Evolutionary conservation across 2,329 filamentous ascomycete species (phyloP).

Genomic region (Trichophyton benhamiae): DNA sequence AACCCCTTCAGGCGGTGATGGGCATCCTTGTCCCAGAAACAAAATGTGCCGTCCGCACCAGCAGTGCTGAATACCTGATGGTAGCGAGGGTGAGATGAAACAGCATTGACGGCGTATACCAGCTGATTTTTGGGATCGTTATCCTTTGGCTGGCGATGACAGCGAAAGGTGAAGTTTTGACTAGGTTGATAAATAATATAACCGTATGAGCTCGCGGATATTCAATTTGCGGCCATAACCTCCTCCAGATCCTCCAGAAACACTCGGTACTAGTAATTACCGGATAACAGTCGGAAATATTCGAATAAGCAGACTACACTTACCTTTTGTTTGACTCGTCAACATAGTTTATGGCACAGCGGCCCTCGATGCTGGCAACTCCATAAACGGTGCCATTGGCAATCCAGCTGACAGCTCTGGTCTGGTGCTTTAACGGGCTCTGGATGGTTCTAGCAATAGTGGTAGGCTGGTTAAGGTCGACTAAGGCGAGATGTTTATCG

Average conservation of each 20-base stretch:
- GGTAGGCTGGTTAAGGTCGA: constrained; percentile 76
- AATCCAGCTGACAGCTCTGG: constrained; percentile 86
- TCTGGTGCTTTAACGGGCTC: constrained; percentile 96
- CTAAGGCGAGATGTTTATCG: constrained; percentile 87
- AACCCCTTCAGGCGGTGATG: constrained; percentile 85
- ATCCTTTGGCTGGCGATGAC: constrained; percentile 70
- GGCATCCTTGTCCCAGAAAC: constrained; percentile 67
- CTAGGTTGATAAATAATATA: constrained; percentile 32
- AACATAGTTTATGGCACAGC: constrained; percentile 95
- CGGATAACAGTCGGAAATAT: no score
- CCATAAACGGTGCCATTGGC: constrained; percentile 82
- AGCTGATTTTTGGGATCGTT: constrained; percentile 58
- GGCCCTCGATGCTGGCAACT: constrained; percentile 88
- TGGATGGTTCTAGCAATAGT: constrained; percentile 94
- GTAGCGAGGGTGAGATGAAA: constrained; percentile 91
- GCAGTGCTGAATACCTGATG: constrained; percentile 90
- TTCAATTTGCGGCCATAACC: no score
- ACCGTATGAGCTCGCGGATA: no score
- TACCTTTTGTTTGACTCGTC: constrained; percentile 65
- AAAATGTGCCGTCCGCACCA: constrained; percentile 83
- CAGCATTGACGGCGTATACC: constrained; percentile 90
- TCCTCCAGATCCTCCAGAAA: no score
- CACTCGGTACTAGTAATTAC: no score
- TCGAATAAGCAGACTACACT: neutral
- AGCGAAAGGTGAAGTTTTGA: constrained; percentile 98